Base-by-base conservation (phyloP, 345 rosid species). In the Dipteronia dyeriana region DNA sequence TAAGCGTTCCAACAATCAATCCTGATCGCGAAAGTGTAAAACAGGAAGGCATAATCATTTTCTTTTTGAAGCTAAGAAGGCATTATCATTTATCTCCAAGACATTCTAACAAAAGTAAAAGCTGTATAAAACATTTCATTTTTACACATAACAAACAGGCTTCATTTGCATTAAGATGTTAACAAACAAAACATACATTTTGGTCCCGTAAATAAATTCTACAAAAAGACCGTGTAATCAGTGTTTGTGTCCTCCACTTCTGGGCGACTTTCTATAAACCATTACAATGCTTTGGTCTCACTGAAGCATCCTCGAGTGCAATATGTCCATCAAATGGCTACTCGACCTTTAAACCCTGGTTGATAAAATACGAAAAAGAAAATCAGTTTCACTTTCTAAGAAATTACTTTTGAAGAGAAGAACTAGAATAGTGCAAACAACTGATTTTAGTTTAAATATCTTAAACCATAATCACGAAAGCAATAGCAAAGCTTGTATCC, bases 281-380 rank as follows among this genome's bases (percentile, higher is more conserved):
- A 31, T 41, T 41, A 9, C 45, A 51, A 12, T 5, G 76, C 68
- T 38, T 70, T 68, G 31, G 16, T 51, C 71, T 73, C 77, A 56
- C 41, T 45, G 61, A 76, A 71, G 67, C 80, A 47, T 47, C 49
- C 54, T 65, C 17, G 51, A 41, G 63, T 14, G 69, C 23, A 31
- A 65, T 12, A 39, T 45, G 60, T 69, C 31, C 62, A 53, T 23
- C 66, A 41, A 23, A 39, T 56, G n/a, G 49, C 79, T 73, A 57
- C 23, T 59, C 22, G 45, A 29, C 22, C 68, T 61, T 84, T 81
- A 70, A 74, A 83, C 84, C 81, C 90, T 85, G 79, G 62, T 47
- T 63, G 69, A 49, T 51, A 19, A 54, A 12, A 57, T 5, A 20
- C 19, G 41, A 49, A 43, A 56, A 39, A 65, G 23, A 43, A 29